Base-by-base conservation (phyloP, 2,329 filamentous ascomycete species). In the Diaporthe sp. region DNA sequence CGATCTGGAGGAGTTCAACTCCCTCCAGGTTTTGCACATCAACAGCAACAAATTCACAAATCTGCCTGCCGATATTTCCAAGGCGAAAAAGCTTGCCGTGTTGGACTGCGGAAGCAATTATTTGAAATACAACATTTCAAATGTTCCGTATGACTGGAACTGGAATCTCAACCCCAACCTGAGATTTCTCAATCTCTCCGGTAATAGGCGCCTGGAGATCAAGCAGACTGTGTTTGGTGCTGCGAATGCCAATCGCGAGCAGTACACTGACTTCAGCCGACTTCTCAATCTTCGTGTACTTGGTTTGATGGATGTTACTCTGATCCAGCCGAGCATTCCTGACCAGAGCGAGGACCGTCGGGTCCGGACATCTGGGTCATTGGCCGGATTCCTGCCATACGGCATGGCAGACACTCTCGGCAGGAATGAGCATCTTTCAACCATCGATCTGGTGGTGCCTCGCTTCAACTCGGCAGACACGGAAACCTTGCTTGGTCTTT, bases 131-230 rank as follows among this genome's bases (percentile, higher is more conserved):
- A 99, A 99, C 82, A 97, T 99, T 64, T 97, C 95, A 40, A 99
- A 99, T 81, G 98, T 97, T 88, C 97, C 96, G 0, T 99, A 99
- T 82, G 97, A 99, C 82, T 99, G 97, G 97, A 99, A 99, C 80
- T 99, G 97, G 97, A 98, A 98, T 81, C 94, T 97, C 88, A 99
- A 99, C 80, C 95, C 94, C 66, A 97, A 98, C 79, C 86, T 99
- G 77, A 94, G 96, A 77, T 99, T 97, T 81, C 92, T 99, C 77
- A 99, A 98, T 81, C 88, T 99, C 80, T 98, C 96, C 0, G 97
- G 97, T 69, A 99, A 99, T 86, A 98, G 98, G 83, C 92, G 96
- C 68, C 86, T 99, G 45, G 97, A 99, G 83, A 98, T 99, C 85
- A 93, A 93, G 81, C 89, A 90, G 78, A 91, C 90, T 35, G 86